Evolutionary conservation across 2,329 filamentous ascomycete species (phyloP).

Genomic region (Metarhizium humberi): DNA sequence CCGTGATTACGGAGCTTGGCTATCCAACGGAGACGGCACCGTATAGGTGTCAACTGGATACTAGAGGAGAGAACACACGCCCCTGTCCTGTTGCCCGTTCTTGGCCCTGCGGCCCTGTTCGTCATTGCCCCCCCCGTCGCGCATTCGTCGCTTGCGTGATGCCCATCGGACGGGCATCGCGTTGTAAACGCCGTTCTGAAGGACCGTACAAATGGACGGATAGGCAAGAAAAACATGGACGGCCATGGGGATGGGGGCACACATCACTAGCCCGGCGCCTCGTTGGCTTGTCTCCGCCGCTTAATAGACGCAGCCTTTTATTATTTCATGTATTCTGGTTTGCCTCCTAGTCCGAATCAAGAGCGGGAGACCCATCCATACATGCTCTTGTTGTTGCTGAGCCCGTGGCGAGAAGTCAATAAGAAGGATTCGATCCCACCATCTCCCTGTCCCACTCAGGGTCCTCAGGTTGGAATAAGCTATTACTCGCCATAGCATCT

Average conservation of each 20-base stretch:
- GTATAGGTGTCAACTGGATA: not conserved
- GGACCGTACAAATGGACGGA: not conserved
- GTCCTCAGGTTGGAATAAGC: not conserved
- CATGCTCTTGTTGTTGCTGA: not conserved
- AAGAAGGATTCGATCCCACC: slow-evolving; percentile 6
- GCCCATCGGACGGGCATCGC: not conserved
- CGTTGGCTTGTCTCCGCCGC: not conserved
- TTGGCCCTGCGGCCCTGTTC: not conserved
- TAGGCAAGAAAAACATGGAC: not conserved
- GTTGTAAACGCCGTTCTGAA: not conserved
- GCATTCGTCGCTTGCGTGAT: not conserved
- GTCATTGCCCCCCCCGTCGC: not conserved
- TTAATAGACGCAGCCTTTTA: not conserved
- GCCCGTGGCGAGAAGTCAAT: not conserved
- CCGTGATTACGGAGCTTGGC: not conserved
- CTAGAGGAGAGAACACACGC: not conserved
- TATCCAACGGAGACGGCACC: not conserved
- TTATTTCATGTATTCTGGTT: not conserved
- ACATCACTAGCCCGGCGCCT: not conserved
- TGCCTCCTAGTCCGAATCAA: not conserved
- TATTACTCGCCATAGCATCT: not conserved
- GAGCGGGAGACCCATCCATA: not conserved
- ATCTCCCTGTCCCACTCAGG: not conserved
- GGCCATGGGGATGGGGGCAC: not conserved
- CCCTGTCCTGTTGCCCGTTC: not conserved